Evolutionary conservation across 371 early-diverging fungal species (phyloP).

Genomic region (Apophysomyces sp.): DNA sequence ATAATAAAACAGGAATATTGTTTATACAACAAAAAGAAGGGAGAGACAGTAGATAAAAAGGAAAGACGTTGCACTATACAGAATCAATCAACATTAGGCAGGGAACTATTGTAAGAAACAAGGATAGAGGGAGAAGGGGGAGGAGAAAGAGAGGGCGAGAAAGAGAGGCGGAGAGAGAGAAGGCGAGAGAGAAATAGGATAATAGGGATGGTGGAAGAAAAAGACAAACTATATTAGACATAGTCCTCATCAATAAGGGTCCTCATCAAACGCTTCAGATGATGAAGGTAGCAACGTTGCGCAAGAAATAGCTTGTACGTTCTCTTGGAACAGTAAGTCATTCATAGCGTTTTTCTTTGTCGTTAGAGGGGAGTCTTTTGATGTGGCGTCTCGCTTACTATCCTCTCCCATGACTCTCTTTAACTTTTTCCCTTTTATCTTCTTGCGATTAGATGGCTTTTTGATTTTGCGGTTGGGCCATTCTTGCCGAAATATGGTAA

Average conservation of each 20-base stretch:
- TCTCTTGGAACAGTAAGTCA: background rate
- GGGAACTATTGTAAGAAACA: too few relatives aligned
- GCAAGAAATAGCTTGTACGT: background rate
- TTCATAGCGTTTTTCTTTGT: background rate
- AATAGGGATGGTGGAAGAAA: background rate
- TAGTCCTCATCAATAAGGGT: background rate
- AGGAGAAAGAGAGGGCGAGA: background rate
- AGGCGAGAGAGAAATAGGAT: too few relatives aligned
- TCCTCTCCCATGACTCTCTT: background rate
- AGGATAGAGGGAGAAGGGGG: background rate
- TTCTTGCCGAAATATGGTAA: constrained; percentile 38
- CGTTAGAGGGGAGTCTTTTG: background rate
- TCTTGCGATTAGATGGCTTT: constrained; percentile 2
- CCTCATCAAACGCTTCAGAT: background rate
- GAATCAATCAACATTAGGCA: background rate
- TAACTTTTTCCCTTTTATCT: background rate
- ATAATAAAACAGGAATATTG: background rate
- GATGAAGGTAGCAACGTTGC: background rate
- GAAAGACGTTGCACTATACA: background rate
- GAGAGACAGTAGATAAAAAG: background rate
- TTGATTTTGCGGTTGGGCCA: constrained; percentile 40
- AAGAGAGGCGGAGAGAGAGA: too few relatives aligned
- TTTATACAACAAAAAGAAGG: background rate
- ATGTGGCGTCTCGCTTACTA: background rate
- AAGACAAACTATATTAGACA: background rate